Evolutionary conservation across 352 stramenopile species (phyloP), one percentile per base, ranked within the genome.

Genomic region (Phytopythium litorale): DNA sequence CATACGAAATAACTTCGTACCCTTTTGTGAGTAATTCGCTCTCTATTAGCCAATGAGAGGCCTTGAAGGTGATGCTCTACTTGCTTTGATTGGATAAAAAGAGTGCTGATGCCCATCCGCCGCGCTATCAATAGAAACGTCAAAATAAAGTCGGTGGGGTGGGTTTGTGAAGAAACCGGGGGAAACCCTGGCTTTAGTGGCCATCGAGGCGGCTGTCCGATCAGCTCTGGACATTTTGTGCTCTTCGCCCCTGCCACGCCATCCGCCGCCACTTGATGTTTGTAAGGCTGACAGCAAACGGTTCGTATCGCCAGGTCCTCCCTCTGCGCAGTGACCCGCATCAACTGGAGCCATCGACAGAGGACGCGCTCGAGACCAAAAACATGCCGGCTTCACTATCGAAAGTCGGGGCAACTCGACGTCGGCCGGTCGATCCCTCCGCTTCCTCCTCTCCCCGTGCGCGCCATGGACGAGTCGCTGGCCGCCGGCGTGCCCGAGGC

Each of bases 401-500:
- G 21, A 58, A 58, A 58, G 35, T 12, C n/a, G 8, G 15, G 48
- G 48, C 38, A 54, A 54, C 25, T 18, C 48, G 13, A 21, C 38
- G 15, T 46, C 19, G 4, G 42, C n/a, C 42, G 9, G 15, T 19
- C n/a, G 19, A 21, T 58, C 23, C 23, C 0, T 15, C 23, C 23
- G 0, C 21, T 19, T 35, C 46, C 21, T 25, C 7, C 21, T 19
- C 25, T 2, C 48, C 16, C 48, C 25, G 5, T 1, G 15, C 18
- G 0, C 23, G 4, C 0, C 21, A 54, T 54, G 48, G 48, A 54
- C 48, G 48, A 54, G 35, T 49, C n/a, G 6, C 33, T 35, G 61
- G 59, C 66, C n/a, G 49, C 42, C 16, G 32, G 9, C 3, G 56
- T 65, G 49, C 40, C 70, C 25, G 68, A 66, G 48, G 58, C 66